Conservation (phyloP, 768 basidiomycete genomes). For the Agrocybe pediades region DNA sequence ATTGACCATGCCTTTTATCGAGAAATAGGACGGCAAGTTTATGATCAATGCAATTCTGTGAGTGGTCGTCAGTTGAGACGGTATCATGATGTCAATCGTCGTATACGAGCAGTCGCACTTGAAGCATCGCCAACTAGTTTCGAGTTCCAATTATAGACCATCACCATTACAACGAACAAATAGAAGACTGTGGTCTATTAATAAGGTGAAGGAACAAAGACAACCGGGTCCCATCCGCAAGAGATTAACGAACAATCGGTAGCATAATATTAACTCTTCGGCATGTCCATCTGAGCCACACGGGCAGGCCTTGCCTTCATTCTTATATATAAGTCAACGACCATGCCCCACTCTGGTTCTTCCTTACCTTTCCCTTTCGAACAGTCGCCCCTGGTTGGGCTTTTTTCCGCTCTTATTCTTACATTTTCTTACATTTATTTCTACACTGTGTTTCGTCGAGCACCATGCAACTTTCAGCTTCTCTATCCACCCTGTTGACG, state of each 20-base stretch:
- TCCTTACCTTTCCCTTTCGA: slow-evolving; percentile 13
- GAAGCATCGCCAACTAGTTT: background rate
- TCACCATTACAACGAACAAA: background rate
- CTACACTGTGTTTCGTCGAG: no score
- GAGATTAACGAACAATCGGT: background rate
- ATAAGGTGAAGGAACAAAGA: background rate
- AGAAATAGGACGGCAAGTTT: background rate
- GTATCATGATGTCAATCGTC: background rate
- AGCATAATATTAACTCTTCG: background rate
- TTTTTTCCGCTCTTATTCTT: slow-evolving; percentile 25
- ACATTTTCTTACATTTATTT: slow-evolving; percentile 14
- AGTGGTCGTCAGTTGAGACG: background rate
- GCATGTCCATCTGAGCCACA: background rate
- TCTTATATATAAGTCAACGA: slow-evolving; percentile 8
- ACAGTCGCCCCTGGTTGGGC: slow-evolving; percentile 22
- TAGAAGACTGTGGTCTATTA: background rate
- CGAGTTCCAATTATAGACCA: background rate
- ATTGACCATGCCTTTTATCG: no score
- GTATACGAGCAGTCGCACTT: background rate
- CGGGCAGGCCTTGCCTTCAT: no score
- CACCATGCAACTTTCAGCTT: slow-evolving; percentile 57
- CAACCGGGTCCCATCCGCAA: background rate
- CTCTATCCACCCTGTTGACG: slow-evolving; percentile 54
- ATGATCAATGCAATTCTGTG: background rate
- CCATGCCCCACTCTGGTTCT: background rate